A percentile compares a stretch with the other conserved stretches of the same genome.
phyloP scores from a whole-genome alignment of 2,329 filamentous ascomycete genomes.

The Rugonectria rugulosa region DNA sequence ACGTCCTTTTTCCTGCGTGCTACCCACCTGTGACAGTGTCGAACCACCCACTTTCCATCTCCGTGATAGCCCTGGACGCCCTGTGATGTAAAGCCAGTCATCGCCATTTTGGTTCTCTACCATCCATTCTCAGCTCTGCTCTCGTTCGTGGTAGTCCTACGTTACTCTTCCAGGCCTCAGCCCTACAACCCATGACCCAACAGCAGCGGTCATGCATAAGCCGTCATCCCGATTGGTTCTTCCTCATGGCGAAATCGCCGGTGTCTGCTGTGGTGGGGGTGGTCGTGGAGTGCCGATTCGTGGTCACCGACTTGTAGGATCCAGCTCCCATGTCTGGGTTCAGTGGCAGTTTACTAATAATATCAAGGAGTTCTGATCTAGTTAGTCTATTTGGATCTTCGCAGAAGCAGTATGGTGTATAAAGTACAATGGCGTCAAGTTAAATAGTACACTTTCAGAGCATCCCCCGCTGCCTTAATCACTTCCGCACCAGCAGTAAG shows the following conservation, averaged over 20 bases:
- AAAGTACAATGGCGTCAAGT: slow-evolving; percentile 25
- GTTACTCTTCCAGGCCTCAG: slow-evolving; percentile 5
- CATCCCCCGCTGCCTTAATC: slow-evolving; percentile 32
- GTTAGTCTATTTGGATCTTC: slow-evolving; percentile 9
- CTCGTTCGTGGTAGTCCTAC: neutral
- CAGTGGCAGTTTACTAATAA: too few relatives aligned
- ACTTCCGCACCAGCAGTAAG: slow-evolving; percentile 53
- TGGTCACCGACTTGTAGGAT: slow-evolving; percentile 14
- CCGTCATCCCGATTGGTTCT: slow-evolving; percentile 15
- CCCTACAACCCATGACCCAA: slow-evolving; percentile 17
- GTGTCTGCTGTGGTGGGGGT: slow-evolving; percentile 6
- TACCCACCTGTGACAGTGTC: neutral
- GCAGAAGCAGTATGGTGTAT: slow-evolving; percentile 10
- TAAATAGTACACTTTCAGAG: slow-evolving; percentile 33
- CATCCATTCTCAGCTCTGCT: neutral
- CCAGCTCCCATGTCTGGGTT: too few relatives aligned
- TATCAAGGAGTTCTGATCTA: too few relatives aligned
- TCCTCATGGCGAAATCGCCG: slow-evolving; percentile 7
- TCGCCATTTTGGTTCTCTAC: neutral
- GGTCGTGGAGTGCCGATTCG: too few relatives aligned
- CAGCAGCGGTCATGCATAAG: slow-evolving; percentile 17
- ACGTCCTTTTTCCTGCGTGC: neutral
- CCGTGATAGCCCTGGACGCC: neutral
- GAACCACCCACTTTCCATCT: neutral
- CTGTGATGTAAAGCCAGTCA: neutral